A percentile compares a stretch with the other conserved stretches of the same genome.
Evolutionary conservation across 345 rosid species (phyloP).

Genomic region (Lepidium sativum): DNA sequence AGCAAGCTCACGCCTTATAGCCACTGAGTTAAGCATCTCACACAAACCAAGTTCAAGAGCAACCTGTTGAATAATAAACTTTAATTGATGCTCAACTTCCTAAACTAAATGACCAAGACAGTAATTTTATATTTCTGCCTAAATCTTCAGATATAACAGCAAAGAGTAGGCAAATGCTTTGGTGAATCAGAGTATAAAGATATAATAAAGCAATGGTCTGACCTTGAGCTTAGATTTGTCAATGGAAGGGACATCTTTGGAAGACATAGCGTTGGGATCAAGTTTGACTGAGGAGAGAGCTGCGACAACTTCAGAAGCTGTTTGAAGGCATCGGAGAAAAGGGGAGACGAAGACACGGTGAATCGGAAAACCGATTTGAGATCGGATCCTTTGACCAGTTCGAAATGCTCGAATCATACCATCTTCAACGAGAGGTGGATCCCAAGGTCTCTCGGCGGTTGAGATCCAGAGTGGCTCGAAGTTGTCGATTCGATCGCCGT

Average conservation of each 20-base stretch:
- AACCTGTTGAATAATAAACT: constrained; percentile 32
- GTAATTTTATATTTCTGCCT: not conserved
- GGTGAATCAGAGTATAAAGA: not conserved
- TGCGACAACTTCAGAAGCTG: constrained; percentile 50
- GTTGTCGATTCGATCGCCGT: constrained; percentile 78
- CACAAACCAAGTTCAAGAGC: constrained; percentile 70
- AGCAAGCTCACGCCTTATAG: constrained; percentile 44
- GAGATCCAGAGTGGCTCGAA: constrained; percentile 46
- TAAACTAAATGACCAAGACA: not conserved
- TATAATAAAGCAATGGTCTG: not conserved
- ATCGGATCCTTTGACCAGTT: constrained; percentile 39
- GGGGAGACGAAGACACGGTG: constrained; percentile 86
- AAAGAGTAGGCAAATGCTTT: not conserved
- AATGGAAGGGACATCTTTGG: constrained; percentile 26
- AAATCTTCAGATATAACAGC: not conserved
- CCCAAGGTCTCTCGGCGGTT: constrained; percentile 71
- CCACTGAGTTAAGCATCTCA: constrained; percentile 55
- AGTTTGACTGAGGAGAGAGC: constrained; percentile 44
- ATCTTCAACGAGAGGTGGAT: constrained; percentile 51
- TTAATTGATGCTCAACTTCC: not conserved
- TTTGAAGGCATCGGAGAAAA: constrained; percentile 74
- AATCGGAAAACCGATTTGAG: constrained; percentile 49
- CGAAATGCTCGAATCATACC: constrained; percentile 48
- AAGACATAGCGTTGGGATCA: constrained; percentile 25
- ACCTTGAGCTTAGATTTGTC: constrained; percentile 70